Conservation (phyloP, 1,139 yeast species). For the Sugiyamaella grinbergsii region DNA sequence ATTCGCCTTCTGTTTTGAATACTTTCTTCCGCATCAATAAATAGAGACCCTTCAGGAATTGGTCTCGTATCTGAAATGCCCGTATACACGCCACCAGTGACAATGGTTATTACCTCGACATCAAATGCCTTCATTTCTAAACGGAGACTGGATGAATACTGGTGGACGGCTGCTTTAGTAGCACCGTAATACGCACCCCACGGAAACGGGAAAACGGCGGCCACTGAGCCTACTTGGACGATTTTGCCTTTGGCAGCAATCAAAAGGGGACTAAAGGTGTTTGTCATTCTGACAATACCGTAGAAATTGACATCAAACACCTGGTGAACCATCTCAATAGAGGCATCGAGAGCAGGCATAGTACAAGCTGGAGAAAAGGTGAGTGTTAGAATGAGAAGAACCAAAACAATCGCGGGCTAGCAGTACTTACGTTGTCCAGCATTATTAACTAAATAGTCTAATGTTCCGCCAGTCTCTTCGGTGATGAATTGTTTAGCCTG, state of each 20-base stretch:
- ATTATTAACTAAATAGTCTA: constrained; percentile 68
- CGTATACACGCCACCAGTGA: constrained; percentile 70
- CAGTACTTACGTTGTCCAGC: constrained; percentile 48
- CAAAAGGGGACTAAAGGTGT: constrained; percentile 59
- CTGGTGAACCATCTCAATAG: constrained; percentile 56
- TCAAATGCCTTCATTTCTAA: constrained; percentile 73
- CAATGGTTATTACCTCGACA: constrained; percentile 68
- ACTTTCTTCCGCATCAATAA: constrained; percentile 50
- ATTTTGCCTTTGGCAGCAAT: constrained; percentile 71
- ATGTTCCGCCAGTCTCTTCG: constrained; percentile 48
- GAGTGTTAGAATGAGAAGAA: not conserved
- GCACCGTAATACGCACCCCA: constrained; percentile 70
- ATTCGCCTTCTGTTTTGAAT: constrained; percentile 57
- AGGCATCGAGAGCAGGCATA: constrained; percentile 68
- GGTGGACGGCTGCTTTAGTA: constrained; percentile 75
- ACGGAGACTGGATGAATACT: constrained; percentile 62
- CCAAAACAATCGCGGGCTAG: no score
- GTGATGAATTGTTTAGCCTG: constrained; percentile 49
- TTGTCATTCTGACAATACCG: constrained; percentile 64
- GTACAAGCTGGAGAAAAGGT: constrained; percentile 54
- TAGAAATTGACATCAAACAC: constrained; percentile 70
- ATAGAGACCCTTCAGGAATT: constrained; percentile 58
- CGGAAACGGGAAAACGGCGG: constrained; percentile 70
- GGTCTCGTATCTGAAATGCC: constrained; percentile 60
- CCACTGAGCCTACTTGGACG: constrained; percentile 73